Evolutionary conservation across 1,284 basidiomycete genomes (phyloP).

Genomic region (Singerocomus inundabilis): DNA sequence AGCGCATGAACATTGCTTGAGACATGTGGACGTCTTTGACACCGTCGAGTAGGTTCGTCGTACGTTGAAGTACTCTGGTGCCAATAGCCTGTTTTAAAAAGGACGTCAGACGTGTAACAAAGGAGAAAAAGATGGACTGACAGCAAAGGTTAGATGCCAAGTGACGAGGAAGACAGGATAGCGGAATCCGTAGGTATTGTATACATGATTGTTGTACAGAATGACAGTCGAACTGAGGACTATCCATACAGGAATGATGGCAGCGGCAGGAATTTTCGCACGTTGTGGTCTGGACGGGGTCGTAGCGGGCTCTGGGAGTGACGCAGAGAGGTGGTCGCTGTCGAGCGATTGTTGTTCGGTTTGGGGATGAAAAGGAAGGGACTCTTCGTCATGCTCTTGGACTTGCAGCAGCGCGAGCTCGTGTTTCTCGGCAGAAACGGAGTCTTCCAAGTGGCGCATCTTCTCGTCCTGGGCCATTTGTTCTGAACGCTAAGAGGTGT

Average conservation of each 20-base stretch:
- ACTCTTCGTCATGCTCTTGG: constrained; percentile 18
- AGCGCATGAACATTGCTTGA: constrained; percentile 77
- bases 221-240: constrained; percentile 87
- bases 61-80: constrained; percentile 85
- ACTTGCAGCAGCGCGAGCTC: constrained; percentile 20
- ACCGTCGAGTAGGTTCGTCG: constrained; percentile 87
- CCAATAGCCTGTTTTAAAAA: constrained; percentile 65
- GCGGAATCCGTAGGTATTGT: constrained; percentile 78
- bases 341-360: constrained; percentile 3
- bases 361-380: constrained; percentile 2
- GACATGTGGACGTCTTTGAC: constrained; percentile 86
- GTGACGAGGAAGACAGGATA: constrained; percentile 90
- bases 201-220: constrained; percentile 96
- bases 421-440: constrained; percentile 17
- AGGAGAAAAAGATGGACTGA: constrained; percentile 37
- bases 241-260: constrained; percentile 90
- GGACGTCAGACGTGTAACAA: constrained; percentile 4
- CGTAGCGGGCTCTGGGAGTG: constrained; percentile 29
- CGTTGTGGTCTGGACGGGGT: constrained; percentile 24
- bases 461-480: constrained; percentile 28
- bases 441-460: constrained; percentile 1
- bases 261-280: constrained; percentile 48
- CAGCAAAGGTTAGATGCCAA: constrained; percentile 83
- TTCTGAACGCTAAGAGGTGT: constrained; percentile 1
- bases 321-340: not conserved